Conservation (phyloP, 352 stramenopile species). For the Globisporangium canariense region DNA sequence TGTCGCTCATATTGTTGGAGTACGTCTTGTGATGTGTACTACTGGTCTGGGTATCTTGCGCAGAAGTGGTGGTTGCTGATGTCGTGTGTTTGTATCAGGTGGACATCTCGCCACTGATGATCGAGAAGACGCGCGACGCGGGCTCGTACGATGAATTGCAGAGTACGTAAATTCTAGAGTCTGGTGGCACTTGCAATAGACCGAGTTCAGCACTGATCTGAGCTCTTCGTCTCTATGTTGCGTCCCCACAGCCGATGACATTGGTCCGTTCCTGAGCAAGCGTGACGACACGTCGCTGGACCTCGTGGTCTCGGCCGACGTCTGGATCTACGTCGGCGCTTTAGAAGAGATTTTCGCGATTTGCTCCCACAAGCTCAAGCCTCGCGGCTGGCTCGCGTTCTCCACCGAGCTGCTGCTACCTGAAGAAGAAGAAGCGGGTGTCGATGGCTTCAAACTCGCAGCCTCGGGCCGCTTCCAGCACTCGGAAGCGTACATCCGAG, state of each 20-base stretch:
- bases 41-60: no score
- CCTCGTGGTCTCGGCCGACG: constrained; percentile 71
- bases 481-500: constrained; percentile 55
- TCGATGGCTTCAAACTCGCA: constrained; percentile 43
- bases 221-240: not conserved
- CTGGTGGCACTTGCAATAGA: not conserved
- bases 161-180: constrained; percentile 30
- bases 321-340: constrained; percentile 86
- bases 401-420: constrained; percentile 54
- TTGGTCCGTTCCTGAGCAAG: constrained; percentile 46
- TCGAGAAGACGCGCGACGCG: constrained; percentile 61
- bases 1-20: constrained; percentile 50
- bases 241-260: constrained; percentile 37
- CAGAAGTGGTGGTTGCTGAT: not conserved
- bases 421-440: not conserved
- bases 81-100: constrained; percentile 32
- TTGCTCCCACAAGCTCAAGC: constrained; percentile 39
- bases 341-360: constrained; percentile 60
- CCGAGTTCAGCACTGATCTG: no score
- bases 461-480: constrained; percentile 78
- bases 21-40: constrained; percentile 15
- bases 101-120: constrained; percentile 79
- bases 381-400: constrained; percentile 52
- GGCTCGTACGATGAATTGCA: constrained; percentile 69
- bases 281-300: constrained; percentile 43